Base-by-base conservation (phyloP, 2,329 filamentous ascomycete species). In the Aspergillus novofumigatus region DNA sequence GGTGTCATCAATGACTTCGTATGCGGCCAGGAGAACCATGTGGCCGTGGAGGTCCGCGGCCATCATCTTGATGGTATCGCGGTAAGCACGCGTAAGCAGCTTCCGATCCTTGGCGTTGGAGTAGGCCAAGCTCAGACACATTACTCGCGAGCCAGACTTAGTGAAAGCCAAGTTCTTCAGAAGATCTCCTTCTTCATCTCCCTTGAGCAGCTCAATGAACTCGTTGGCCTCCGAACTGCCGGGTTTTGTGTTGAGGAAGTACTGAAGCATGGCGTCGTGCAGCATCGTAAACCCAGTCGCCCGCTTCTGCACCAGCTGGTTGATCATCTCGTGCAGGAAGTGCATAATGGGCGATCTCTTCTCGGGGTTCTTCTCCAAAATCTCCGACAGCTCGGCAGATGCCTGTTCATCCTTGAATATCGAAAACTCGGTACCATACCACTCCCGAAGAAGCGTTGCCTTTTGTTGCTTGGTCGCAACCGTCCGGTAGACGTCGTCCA, bases 211-310 rank as follows among this genome's bases (percentile, higher is more conserved):
- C 74, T 97, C 92, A 57, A 95, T 78, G 69, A 96, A 97, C 66
- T 96, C 92, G 32, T 81, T 89, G 45, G 91, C 87, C 72, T 97
- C 93, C 57, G 90, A 86, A 48, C 87, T 90, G 3, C 89, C 92
- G 4, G 84, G 80, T 62, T 89, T 87, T 49, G 87, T 86, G 67
- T 89, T 93, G 53, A 91, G 78, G 76, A 93, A 97, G 76, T 97
- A 99, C 72, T 99, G 93, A 58, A 97, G 81, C 92, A 99, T 96
- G 51, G 94, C 94, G 69, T 97, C 94, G 75, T 99, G 95, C 21
- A 99, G 84, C 83, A 99, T 95, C 2, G 93, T 97, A 77, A 99
- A 97, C 9, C 91, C 93, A 0, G 91, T 95, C 77, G 94, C 87
- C 77, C 94, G 94, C 84, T 99, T 99, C 77, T 99, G 92, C 50